Evolutionary conservation across 1,284 basidiomycete species (phyloP), one percentile per base, ranked within the genome.

Genomic region (Rugosomyces carneus): DNA sequence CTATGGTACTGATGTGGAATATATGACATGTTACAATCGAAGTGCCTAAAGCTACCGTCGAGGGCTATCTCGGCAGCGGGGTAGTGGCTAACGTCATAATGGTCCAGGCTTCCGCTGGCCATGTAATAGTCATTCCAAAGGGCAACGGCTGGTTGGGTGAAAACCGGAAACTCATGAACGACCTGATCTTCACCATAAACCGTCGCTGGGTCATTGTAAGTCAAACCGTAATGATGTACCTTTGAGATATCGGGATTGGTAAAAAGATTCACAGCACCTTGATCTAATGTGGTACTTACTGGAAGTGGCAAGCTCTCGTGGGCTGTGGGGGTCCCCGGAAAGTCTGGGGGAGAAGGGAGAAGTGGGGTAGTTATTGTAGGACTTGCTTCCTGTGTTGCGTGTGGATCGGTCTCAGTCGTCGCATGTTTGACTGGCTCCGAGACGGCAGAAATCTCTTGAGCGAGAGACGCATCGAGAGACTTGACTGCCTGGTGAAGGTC

Each of bases 401-500:
- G 16, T 10, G 19, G 2, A 7, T 29, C 13, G 2, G 16, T 42
- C 19, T 31, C 20, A n/a, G n/a, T n/a, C n/a, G n/a, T n/a, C n/a
- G n/a, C n/a, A 24, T 29, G 4, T 15, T 34, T 16, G 3, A 6
- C 15, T 34, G 31, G 2, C n/a, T 34, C 15, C 13, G 10, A 16
- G 5, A 37, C 29, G 24, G 8, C 13, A 43, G 41, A 23, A 40
- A 21, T 24, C 51, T 51, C 24, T 48, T 47, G 20, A 7, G 48
- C 48, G 0, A 49, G 48, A 16, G 52, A 38, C 20, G 47, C 24
- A 32, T 66, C 64, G 13, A 71, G 58, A 40, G 57, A 58, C 48
- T 66, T 65, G 49, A 77, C 68, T 7, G 74, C 76, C 19, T 53
- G 57, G 50, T 74, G 72, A 10, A 81, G 60, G 24, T 75, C 76